These are phyloP conservation scores for Hypericum perforatum DNA, from an alignment of 345 rosid genomes.

Conservation along the genomic window DNA sequence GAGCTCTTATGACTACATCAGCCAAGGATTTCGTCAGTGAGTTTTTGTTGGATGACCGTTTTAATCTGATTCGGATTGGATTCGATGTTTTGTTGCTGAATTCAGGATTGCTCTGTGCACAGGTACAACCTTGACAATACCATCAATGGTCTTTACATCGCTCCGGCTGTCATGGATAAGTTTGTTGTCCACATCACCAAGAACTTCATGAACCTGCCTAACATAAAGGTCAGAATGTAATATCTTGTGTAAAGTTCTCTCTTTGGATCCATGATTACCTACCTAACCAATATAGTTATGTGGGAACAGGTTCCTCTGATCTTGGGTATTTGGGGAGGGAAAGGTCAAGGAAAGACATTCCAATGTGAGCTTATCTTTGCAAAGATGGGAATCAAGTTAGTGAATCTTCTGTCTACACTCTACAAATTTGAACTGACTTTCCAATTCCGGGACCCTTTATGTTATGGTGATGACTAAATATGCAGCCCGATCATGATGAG, in stretches of 20 bases:
- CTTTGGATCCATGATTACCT: background rate
- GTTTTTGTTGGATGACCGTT: conserved; percentile 6
- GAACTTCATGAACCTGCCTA: conserved; percentile 48
- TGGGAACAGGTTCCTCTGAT: conserved; percentile 36
- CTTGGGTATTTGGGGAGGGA: conserved; percentile 56
- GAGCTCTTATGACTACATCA: conserved; percentile 39
- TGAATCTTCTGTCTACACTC: background rate
- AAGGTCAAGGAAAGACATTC: conserved; percentile 59
- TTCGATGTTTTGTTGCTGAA: background rate
- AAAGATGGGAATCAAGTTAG: conserved; percentile 52
- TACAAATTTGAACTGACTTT: background rate
- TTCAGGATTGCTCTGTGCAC: background rate
- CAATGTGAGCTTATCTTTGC: conserved; percentile 53
- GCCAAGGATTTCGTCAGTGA: conserved; percentile 41
- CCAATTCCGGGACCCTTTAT: too few relatives aligned
- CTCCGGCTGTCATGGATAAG: conserved; percentile 54
- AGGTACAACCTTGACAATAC: conserved; percentile 32
- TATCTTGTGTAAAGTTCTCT: background rate
- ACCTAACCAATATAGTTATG: background rate
- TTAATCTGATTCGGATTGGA: background rate
- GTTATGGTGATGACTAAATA: background rate
- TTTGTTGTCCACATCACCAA: conserved; percentile 40
- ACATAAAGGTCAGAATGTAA: conserved; percentile 31
- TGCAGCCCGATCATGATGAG: conserved; percentile 48
- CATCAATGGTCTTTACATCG: conserved; percentile 47